Evolutionary conservation across 192 early-diverging fungal genomes (phyloP).

Genomic region (Coemansia sp.): DNA sequence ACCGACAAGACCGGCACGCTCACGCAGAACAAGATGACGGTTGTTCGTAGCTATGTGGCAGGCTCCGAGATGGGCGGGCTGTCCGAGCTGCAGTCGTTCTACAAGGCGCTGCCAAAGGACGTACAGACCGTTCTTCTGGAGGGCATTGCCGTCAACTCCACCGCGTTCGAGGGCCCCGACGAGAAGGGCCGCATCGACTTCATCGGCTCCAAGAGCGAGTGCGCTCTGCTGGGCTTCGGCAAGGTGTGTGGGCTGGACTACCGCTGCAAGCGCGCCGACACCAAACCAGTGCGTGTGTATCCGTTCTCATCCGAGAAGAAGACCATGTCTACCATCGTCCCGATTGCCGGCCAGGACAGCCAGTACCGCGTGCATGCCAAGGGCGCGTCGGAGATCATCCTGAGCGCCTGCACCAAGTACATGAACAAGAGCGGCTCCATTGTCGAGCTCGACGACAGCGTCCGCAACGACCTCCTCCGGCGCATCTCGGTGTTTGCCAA

Average conservation of each 20-base stretch:
- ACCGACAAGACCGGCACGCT: slow-evolving; percentile 89
- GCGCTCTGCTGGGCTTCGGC: slow-evolving; percentile 68
- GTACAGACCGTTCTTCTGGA: slow-evolving; percentile 56
- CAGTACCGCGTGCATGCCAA: slow-evolving; percentile 65
- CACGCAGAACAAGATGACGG: slow-evolving; percentile 83
- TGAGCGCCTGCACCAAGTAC: slow-evolving; percentile 62
- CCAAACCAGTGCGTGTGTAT: slow-evolving; percentile 64
- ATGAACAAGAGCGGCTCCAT: slow-evolving; percentile 57
- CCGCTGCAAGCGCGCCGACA: slow-evolving; percentile 54
- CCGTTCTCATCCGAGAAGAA: slow-evolving; percentile 92
- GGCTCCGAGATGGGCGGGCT: slow-evolving; percentile 43
- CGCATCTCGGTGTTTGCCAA: slow-evolving; percentile 63
- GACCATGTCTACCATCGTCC: slow-evolving; percentile 78
- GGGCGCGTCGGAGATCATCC: slow-evolving; percentile 81
- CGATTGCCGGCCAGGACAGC: slow-evolving; percentile 22
- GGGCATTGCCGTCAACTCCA: slow-evolving; percentile 71
- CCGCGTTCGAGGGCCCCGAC: slow-evolving; percentile 71
- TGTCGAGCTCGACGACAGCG: slow-evolving; percentile 48
- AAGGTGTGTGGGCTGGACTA: slow-evolving; percentile 66
- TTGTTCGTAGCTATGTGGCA: slow-evolving; percentile 64
- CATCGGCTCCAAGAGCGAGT: slow-evolving; percentile 82
- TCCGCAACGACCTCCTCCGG: slow-evolving; percentile 47
- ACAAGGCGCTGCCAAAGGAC: slow-evolving; percentile 42
- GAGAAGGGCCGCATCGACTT: slow-evolving; percentile 61
- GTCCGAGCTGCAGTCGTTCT: slow-evolving; percentile 56